These are phyloP conservation scores for Termitomyces sp. DNA, from an alignment of 768 basidiomycete genomes.

Conservation along the genomic window DNA sequence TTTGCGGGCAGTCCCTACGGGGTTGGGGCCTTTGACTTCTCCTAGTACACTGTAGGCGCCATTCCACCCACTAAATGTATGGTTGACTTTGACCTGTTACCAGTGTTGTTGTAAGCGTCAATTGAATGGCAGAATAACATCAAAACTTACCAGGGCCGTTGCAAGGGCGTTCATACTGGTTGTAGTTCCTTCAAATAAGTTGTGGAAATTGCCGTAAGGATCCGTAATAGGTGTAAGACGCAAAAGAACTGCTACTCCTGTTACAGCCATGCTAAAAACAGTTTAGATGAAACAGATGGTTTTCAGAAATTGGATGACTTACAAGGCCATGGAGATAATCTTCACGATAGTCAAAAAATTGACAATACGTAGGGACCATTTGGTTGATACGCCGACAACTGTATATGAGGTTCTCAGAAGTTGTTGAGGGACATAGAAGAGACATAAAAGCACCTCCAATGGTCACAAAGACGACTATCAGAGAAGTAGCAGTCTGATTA, in stretches of 20 bases:
- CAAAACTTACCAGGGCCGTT: conserved; percentile 24
- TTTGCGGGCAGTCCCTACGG: conserved; percentile 41
- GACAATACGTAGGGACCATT: conserved; percentile 29
- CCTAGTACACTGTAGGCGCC: conserved; percentile 43
- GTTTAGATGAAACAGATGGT: neutral
- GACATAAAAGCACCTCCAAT: conserved; percentile 18
- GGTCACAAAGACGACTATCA: conserved; percentile 22
- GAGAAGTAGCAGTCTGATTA: conserved; percentile 23
- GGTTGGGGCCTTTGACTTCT: conserved; percentile 35
- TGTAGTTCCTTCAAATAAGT: conserved; percentile 53
- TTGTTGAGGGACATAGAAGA: neutral
- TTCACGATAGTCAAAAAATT: conserved; percentile 29
- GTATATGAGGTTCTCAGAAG: neutral
- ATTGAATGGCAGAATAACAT: neutral
- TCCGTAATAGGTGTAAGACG: conserved; percentile 50
- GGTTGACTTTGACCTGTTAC: conserved; percentile 28
- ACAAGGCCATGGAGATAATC: conserved; percentile 27
- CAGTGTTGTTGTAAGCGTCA: conserved; percentile 8
- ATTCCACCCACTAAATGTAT: conserved; percentile 28
- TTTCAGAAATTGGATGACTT: conserved; percentile 7
- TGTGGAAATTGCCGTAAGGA: conserved; percentile 51
- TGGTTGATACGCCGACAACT: conserved; percentile 32
- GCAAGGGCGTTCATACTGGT: conserved; percentile 38
- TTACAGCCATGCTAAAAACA: conserved; percentile 38
- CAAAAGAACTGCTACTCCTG: conserved; percentile 55